Conservation (phyloP, 768 basidiomycete species). For the Terana coerulea region DNA sequence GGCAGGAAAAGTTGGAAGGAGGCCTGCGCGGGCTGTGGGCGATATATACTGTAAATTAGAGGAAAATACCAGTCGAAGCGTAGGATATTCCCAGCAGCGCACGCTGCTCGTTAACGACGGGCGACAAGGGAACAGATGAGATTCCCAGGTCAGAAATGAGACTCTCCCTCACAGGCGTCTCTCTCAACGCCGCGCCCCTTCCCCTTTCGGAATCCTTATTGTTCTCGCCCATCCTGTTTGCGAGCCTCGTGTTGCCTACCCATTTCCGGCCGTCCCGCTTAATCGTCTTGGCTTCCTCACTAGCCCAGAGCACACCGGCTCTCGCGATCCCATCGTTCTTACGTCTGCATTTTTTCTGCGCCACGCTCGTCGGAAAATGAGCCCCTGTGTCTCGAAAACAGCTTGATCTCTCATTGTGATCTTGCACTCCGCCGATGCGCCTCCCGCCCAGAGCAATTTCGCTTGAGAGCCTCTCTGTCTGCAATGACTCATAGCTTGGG, state of each 20-base stretch:
- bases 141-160: not conserved
- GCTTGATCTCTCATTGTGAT: no score
- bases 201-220: conserved; percentile 20
- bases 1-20: conserved; percentile 7
- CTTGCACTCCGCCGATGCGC: no score
- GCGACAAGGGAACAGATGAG: conserved; percentile 13
- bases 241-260: conserved; percentile 20
- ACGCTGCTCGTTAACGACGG: conserved; percentile 8
- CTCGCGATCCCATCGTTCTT: not conserved
- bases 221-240: conserved; percentile 18
- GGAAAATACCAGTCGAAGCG: not conserved
- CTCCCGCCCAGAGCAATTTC: no score
- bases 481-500: no score
- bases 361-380: not conserved
- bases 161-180: conserved; percentile 5
- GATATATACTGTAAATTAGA: conserved; percentile 5
- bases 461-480: no score
- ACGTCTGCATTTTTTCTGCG: not conserved
- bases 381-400: not conserved
- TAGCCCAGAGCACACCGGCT: not conserved
- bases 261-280: not conserved
- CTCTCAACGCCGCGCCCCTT: conserved; percentile 15
- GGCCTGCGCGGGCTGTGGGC: not conserved
- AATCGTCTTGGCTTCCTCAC: not conserved
- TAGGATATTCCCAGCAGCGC: conserved; percentile 1